A percentile compares a stretch with the other conserved stretches of the same genome.
phyloP scores from a whole-genome alignment of 805 yeast species.

The Pichia deserticola region DNA sequence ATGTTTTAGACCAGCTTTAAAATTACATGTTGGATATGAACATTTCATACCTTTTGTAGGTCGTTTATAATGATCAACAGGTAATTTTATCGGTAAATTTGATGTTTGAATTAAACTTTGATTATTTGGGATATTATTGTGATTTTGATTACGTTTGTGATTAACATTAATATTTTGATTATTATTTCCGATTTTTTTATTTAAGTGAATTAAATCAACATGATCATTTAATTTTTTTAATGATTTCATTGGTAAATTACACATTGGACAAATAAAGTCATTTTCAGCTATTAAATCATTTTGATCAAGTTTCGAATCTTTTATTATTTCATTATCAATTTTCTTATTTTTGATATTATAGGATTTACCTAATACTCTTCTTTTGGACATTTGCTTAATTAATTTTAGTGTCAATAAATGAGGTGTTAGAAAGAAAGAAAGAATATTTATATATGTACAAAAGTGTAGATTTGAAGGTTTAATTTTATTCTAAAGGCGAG shows the following conservation, averaged over 20 bases:
- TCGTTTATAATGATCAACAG: constrained; percentile 52
- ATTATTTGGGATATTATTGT: too few species aligned
- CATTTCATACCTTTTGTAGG: constrained; percentile 40
- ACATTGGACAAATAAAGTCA: constrained; percentile 54
- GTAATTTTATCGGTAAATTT: constrained; percentile 6
- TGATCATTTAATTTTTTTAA: constrained; percentile 56
- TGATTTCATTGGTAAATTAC: constrained; percentile 50
- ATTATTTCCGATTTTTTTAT: not conserved
- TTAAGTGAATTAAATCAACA: constrained; percentile 56
- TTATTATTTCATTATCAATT: not conserved
- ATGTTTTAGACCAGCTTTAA: constrained; percentile 38
- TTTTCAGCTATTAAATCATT: not conserved
- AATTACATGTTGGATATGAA: constrained; percentile 1
- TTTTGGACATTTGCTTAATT: constrained; percentile 11
- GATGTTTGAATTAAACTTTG: not conserved
- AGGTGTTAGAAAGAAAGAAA: too few species aligned
- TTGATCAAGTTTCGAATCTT: not conserved
- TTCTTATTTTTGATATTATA: too few species aligned
- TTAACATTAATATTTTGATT: not conserved
- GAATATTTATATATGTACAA: too few species aligned
- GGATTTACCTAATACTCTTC: constrained; percentile 17
- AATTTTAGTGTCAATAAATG: too few species aligned
- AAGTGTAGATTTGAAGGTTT: too few species aligned
- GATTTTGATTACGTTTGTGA: too few species aligned
- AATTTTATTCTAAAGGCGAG: too few species aligned